These are phyloP conservation scores for Candida taoyuanica DNA, from an alignment of 805 yeast species.

Conservation along the genomic window DNA sequence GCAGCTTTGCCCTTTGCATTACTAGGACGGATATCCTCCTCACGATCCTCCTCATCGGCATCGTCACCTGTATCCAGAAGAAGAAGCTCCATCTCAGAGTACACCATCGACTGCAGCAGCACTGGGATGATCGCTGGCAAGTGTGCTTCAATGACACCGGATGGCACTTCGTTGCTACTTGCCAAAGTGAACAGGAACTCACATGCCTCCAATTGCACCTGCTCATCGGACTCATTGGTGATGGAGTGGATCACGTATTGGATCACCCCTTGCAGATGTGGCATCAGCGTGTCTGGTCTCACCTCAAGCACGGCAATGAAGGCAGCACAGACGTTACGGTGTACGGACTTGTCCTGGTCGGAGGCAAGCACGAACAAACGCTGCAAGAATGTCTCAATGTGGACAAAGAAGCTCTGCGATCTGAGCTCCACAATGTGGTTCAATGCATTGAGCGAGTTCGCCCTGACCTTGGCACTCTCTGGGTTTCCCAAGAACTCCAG, in stretches of 20 bases:
- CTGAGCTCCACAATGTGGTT: conserved; percentile 70
- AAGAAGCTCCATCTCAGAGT: conserved; percentile 74
- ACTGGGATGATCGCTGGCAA: conserved; percentile 69
- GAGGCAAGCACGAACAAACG: conserved; percentile 67
- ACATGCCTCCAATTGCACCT: conserved; percentile 86
- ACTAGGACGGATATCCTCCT: conserved; percentile 83
- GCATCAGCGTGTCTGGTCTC: conserved; percentile 73
- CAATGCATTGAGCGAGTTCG: conserved; percentile 64
- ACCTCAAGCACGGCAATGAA: conserved; percentile 68
- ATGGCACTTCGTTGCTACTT: conserved; percentile 48
- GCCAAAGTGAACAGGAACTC: conserved; percentile 81
- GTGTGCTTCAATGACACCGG: conserved; percentile 48
- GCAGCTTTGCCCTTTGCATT: conserved; percentile 58
- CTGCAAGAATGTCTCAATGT: conserved; percentile 60
- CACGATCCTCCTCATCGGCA: conserved; percentile 72
- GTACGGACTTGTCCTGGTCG: conserved; percentile 53
- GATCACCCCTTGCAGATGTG: conserved; percentile 83
- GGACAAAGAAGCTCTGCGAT: conserved; percentile 58
- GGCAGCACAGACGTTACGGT: conserved; percentile 72
- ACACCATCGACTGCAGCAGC: conserved; percentile 77
- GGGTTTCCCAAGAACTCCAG: conserved; percentile 42
- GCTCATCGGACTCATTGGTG: conserved; percentile 51
- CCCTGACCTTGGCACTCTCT: conserved; percentile 45
- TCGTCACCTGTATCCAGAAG: conserved; percentile 70
- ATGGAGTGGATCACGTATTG: conserved; percentile 79